Percentiles rank a stretch among this genome's conserved stretches.
phyloP scores from a whole-genome alignment of 2,329 filamentous ascomycete species.

The Aspergillus novofumigatus region DNA sequence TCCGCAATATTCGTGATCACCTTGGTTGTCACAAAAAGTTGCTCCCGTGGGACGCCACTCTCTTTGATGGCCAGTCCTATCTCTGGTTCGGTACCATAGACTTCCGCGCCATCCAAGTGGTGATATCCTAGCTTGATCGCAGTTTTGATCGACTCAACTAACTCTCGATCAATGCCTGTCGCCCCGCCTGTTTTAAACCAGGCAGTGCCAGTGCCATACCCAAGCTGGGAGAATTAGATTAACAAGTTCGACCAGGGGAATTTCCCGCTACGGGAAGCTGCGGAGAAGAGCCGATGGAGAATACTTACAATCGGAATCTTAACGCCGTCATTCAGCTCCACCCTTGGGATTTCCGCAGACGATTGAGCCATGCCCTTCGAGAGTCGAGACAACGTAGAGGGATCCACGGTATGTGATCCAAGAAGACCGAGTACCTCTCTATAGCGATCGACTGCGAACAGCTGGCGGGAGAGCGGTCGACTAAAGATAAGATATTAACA shows the following conservation, averaged over 20 bases:
- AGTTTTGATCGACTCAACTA: slow-evolving; percentile 53
- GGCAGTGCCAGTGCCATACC: slow-evolving; percentile 60
- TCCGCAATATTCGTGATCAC: slow-evolving; percentile 51
- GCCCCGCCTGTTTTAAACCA: slow-evolving; percentile 56
- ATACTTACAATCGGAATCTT: slow-evolving; percentile 52
- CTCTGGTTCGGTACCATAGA: slow-evolving; percentile 49
- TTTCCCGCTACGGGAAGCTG: slow-evolving; percentile 1
- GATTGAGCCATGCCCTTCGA: background rate
- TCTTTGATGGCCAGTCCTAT: slow-evolving; percentile 48
- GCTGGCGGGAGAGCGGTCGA: background rate
- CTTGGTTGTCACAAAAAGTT: slow-evolving; percentile 56
- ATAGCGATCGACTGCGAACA: background rate
- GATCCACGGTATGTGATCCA: background rate
- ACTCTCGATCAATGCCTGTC: slow-evolving; percentile 48
- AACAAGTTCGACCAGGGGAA: background rate
- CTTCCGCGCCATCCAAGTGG: slow-evolving; percentile 61
- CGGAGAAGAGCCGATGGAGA: background rate
- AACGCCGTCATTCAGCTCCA: slow-evolving; percentile 55
- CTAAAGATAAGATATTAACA: background rate
- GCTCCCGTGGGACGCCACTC: slow-evolving; percentile 42
- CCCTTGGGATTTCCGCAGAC: background rate
- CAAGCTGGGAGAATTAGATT: slow-evolving; percentile 41
- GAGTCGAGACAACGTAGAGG: background rate
- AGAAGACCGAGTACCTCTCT: background rate
- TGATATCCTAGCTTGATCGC: slow-evolving; percentile 57